A percentile compares a stretch with the other conserved stretches of the same genome.
Evolutionary conservation across 768 basidiomycete species (phyloP).

Genomic region (Lyophyllum atratum): DNA sequence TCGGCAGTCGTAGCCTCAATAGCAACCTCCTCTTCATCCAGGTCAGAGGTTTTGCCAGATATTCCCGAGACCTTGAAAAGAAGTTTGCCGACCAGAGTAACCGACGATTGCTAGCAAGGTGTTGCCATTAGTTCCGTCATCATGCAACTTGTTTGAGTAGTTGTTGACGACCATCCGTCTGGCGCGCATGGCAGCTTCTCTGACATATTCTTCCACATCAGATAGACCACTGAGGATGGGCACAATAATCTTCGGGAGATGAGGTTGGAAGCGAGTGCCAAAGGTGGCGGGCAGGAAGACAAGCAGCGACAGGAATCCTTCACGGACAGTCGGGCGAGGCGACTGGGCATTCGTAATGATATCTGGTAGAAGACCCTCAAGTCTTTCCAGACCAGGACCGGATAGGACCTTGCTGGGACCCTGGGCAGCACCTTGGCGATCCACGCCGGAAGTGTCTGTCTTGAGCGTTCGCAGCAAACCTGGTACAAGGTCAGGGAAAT

Average conservation of each 20-base stretch:
- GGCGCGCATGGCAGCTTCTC: slow-evolving; percentile 97
- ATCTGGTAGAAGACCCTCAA: slow-evolving; percentile 92
- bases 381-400: slow-evolving; percentile 95
- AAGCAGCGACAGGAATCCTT: slow-evolving; percentile 98
- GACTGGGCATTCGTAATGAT: slow-evolving; percentile 92
- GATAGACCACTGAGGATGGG: slow-evolving; percentile 92
- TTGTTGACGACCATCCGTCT: slow-evolving; percentile 97
- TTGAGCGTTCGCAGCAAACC: slow-evolving; percentile 84
- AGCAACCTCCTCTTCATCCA: slow-evolving; percentile 70
- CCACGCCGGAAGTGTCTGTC: slow-evolving; percentile 92
- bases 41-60: slow-evolving; percentile 79
- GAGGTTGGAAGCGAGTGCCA: slow-evolving; percentile 94
- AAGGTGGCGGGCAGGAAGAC: slow-evolving; percentile 96
- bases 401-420: slow-evolving; percentile 94
- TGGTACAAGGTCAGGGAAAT: slow-evolving; percentile 97
- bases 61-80: slow-evolving; percentile 98
- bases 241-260: slow-evolving; percentile 90
- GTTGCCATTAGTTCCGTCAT: background rate
- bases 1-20: slow-evolving; percentile 72
- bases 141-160: slow-evolving; percentile 74
- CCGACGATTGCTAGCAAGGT: slow-evolving; percentile 81
- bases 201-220: slow-evolving; percentile 91
- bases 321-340: slow-evolving; percentile 86
- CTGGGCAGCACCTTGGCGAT: slow-evolving; percentile 97
- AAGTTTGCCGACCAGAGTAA: slow-evolving; percentile 93